phyloP scores from a whole-genome alignment of 2,329 filamentous ascomycete species.

The Penicillium vulpinum region DNA sequence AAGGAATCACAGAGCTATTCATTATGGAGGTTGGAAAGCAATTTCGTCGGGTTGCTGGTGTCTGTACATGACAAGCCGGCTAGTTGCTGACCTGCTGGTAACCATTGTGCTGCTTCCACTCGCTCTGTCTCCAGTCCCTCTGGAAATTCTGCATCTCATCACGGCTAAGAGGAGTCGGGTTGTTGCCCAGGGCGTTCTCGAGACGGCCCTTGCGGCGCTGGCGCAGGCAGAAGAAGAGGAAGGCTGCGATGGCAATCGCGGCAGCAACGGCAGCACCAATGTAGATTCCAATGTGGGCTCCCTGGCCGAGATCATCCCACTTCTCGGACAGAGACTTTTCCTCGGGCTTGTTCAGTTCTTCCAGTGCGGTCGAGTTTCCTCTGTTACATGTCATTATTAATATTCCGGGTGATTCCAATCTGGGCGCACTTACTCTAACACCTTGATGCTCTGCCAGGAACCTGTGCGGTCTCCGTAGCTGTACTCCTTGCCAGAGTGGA shows the following conservation, averaged over 20 bases:
- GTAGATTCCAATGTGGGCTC: slow-evolving; percentile 52
- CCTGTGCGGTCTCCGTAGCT: slow-evolving; percentile 63
- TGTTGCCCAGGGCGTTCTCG: slow-evolving; percentile 50
- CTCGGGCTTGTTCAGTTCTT: slow-evolving; percentile 38
- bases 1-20: not conserved
- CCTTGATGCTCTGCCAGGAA: slow-evolving; percentile 64
- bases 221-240: slow-evolving; percentile 51
- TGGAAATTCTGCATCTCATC: slow-evolving; percentile 43
- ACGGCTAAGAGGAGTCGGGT: slow-evolving; percentile 45
- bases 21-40: slow-evolving; percentile 3
- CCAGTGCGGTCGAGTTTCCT: slow-evolving; percentile 60
- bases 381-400: slow-evolving; percentile 46
- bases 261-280: slow-evolving; percentile 39
- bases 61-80: not conserved
- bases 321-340: slow-evolving; percentile 40
- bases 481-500: slow-evolving; percentile 65
- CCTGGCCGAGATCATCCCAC: slow-evolving; percentile 47
- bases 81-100: slow-evolving; percentile 30
- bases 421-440: slow-evolving; percentile 44
- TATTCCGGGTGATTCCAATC: too few species aligned
- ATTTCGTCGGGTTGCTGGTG: slow-evolving; percentile 8
- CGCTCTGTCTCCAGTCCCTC: slow-evolving; percentile 40
- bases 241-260: slow-evolving; percentile 34
- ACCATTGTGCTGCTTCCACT: slow-evolving; percentile 31
- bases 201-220: slow-evolving; percentile 53